phyloP scores from a whole-genome alignment of 2,329 filamentous ascomycete genomes.

The Fusarium cicatricum region DNA sequence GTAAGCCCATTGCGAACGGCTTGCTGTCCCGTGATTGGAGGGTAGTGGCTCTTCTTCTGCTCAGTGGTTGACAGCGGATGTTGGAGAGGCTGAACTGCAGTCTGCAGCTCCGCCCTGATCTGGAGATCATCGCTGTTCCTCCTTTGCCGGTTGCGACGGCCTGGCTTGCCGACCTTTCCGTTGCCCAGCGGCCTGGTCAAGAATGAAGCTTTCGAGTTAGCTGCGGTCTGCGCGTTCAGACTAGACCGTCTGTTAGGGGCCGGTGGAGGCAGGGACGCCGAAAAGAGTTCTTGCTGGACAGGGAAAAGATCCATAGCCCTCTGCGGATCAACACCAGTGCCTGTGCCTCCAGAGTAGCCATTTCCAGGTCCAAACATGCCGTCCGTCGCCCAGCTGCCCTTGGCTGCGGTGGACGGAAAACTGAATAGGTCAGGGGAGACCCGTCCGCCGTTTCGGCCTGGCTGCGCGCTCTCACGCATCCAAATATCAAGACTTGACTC shows the following conservation, averaged over 20 bases:
- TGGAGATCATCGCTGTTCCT: slow-evolving; percentile 46
- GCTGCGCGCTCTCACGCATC: slow-evolving; percentile 62
- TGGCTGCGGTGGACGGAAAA: slow-evolving; percentile 54
- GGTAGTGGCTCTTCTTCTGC: slow-evolving; percentile 56
- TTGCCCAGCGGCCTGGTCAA: slow-evolving; percentile 31
- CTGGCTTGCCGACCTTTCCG: slow-evolving; percentile 25
- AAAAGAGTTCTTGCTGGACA: slow-evolving; percentile 51
- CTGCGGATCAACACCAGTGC: slow-evolving; percentile 46
- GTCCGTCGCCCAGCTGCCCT: slow-evolving; percentile 56
- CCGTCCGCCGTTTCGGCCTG: slow-evolving; percentile 41
- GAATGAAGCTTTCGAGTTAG: slow-evolving; percentile 25
- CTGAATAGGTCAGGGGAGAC: slow-evolving; percentile 63
- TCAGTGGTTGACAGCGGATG: slow-evolving; percentile 35
- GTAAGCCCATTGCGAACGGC: slow-evolving; percentile 57
- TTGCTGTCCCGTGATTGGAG: slow-evolving; percentile 57
- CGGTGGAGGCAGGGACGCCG: slow-evolving; percentile 52
- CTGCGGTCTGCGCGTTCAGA: slow-evolving; percentile 57
- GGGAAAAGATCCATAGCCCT: slow-evolving; percentile 58
- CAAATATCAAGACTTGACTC: slow-evolving; percentile 65
- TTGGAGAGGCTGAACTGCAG: slow-evolving; percentile 39
- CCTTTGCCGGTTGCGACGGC: slow-evolving; percentile 31
- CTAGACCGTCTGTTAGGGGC: slow-evolving; percentile 63
- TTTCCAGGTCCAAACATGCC: slow-evolving; percentile 54
- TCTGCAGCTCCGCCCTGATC: slow-evolving; percentile 37
- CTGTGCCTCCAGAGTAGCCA: slow-evolving; percentile 33